phyloP scores from a whole-genome alignment of 768 basidiomycete species.

The Xerocomus spinulosus region DNA sequence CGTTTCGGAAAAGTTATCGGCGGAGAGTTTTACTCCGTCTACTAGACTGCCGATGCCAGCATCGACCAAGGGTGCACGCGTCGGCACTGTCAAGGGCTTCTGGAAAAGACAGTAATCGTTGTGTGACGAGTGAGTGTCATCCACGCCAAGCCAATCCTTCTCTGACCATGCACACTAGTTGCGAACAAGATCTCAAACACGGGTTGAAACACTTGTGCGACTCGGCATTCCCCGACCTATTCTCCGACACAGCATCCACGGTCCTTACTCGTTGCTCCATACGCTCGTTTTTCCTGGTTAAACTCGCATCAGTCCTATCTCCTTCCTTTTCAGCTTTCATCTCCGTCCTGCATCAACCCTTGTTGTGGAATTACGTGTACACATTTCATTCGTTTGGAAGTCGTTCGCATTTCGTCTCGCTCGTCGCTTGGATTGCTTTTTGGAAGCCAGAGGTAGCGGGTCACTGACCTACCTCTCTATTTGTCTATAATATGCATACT shows the following conservation, averaged over 20 bases:
- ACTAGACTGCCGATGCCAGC: conserved; percentile 27
- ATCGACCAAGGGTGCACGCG: conserved; percentile 17
- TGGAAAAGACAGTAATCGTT: conserved; percentile 25
- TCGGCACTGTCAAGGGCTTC: conserved; percentile 29
- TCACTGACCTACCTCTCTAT: conserved; percentile 11
- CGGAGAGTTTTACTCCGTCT: neutral
- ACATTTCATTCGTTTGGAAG: conserved; percentile 17
- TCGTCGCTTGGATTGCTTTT: conserved; percentile 1
- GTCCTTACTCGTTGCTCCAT: conserved; percentile 15
- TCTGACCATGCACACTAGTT: conserved; percentile 1
- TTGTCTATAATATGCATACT: conserved; percentile 19
- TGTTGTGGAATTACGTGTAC: conserved; percentile 35
- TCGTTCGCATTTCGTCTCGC: conserved; percentile 11
- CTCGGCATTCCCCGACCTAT: neutral
- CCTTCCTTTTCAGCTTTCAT: conserved; percentile 16
- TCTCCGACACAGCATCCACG: conserved; percentile 1
- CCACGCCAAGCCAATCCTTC: neutral
- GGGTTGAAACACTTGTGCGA: conserved; percentile 6
- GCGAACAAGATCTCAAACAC: conserved; percentile 1
- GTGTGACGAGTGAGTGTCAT: conserved; percentile 12
- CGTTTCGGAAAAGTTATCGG: conserved; percentile 5
- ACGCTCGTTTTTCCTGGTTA: conserved; percentile 7
- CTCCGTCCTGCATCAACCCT: conserved; percentile 15
- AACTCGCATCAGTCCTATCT: conserved; percentile 4
- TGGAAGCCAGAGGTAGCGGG: neutral